Evolutionary conservation across 2,329 filamentous ascomycete genomes (phyloP), one percentile per base, ranked within the genome.

Genomic region (Chaetomium olivaceum): DNA sequence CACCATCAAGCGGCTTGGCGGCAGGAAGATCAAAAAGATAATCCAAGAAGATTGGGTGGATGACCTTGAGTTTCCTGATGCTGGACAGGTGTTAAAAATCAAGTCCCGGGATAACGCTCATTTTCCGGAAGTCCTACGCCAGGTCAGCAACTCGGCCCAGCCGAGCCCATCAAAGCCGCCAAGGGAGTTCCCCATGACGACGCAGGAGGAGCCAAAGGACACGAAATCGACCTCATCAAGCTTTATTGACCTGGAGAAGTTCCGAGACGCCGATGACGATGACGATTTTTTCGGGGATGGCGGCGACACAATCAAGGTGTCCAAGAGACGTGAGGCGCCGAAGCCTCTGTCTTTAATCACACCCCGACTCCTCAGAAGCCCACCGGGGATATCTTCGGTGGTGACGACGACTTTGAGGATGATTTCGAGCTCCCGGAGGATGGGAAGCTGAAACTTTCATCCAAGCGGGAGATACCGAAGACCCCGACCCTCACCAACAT

Each of bases 1-100:
- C 61, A 94, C 93, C 11, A 98, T 98, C 75, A 96, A 96, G 80
- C 85, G 93, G 71, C 83, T 98, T 39, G 93, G 93, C 58, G 88
- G 87, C 66, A 85, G 87, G 71, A 92, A 89, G 73, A 83, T 90
- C 23, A 89, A 88, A 73, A 90, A 87, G 73, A 87, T 89, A 50
- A 86, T 91, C 66, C 87, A 91, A 69, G 90, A 93, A 72, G 91
- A 94, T 75, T 94, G 91, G 89, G 89, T 87, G 67, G 90, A 93
- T 71, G 91, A 94, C 71, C 78, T 94, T 58, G 90, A 91, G 71
- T 77, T 93, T 19, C 88, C 90, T 3, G 83, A 83, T 48, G 75
- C 80, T 2, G 83, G 83, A 33, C 83, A 87, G 66, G 81, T 80
- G 6, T 79, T 93, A 66, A 85, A 87, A 70, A 83, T 94, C 68